Evolutionary conservation across 73 alveolate species (phyloP).

Genomic region (Blepharisma japonicum): DNA sequence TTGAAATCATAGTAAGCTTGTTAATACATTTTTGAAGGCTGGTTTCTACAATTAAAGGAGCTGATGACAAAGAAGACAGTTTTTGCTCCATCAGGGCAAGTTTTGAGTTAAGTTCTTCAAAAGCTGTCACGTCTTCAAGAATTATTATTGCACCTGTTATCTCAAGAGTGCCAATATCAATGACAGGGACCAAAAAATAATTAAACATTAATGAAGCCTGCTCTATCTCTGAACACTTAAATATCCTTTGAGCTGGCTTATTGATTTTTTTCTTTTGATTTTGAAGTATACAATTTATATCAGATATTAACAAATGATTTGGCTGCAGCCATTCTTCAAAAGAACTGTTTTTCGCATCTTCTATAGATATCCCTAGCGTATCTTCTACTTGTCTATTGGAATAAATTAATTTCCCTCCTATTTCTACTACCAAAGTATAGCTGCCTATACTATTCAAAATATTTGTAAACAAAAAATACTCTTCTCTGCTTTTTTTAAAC

Average conservation of each 20-base stretch:
- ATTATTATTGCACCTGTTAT: neutral
- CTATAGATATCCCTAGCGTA: neutral
- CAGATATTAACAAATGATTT: neutral
- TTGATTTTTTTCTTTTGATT: neutral
- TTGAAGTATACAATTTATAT: neutral
- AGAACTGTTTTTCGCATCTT: too few relatives aligned
- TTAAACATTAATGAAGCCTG: neutral
- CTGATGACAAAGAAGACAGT: neutral
- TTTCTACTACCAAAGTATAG: neutral
- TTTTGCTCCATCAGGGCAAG: neutral
- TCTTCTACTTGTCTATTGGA: neutral
- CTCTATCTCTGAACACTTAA: neutral
- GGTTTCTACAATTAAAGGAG: slow-evolving; percentile 8
- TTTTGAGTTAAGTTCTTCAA: slow-evolving; percentile 3
- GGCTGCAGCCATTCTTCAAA: slow-evolving; percentile 11
- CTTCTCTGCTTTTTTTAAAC: neutral
- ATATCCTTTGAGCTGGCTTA: neutral
- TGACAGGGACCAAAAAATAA: neutral
- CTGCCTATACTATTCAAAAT: neutral
- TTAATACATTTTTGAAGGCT: slow-evolving; percentile 20
- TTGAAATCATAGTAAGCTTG: neutral
- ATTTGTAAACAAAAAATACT: neutral
- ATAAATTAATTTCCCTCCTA: slow-evolving; percentile 6
- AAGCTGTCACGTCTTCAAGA: slow-evolving; percentile 19
- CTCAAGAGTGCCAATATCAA: neutral